These are phyloP conservation scores for Tetracladium maxilliforme DNA, from an alignment of 2,329 filamentous ascomycete genomes.

Conservation along the genomic window DNA sequence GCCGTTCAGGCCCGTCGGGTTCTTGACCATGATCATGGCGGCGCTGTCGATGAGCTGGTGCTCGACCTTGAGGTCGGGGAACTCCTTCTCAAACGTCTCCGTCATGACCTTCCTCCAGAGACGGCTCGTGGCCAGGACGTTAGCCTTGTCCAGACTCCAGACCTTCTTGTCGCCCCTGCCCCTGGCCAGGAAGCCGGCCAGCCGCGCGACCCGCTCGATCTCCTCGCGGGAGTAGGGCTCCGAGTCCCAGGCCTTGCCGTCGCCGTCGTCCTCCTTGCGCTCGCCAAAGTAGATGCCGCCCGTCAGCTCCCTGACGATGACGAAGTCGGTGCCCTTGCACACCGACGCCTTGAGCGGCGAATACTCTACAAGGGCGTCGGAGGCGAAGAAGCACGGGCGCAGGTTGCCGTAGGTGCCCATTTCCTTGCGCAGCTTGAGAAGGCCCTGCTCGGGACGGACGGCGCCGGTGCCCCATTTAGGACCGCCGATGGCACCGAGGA, in stretches of 20 bases:
- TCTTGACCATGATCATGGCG: slow-evolving; percentile 98
- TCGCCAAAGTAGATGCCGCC: slow-evolving; percentile 94
- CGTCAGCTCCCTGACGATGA: slow-evolving; percentile 82
- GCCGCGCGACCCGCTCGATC: slow-evolving; percentile 74
- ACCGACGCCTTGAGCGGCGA: slow-evolving; percentile 80
- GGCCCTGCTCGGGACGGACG: slow-evolving; percentile 83
- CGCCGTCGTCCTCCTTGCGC: slow-evolving; percentile 63
- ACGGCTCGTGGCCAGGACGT: slow-evolving; percentile 79
- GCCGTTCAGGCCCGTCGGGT: slow-evolving; percentile 74
- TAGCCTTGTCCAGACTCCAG: slow-evolving; percentile 88
- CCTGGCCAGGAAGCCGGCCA: slow-evolving; percentile 70
- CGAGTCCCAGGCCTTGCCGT: slow-evolving; percentile 64
- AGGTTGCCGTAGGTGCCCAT: slow-evolving; percentile 92
- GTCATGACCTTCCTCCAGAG: slow-evolving; percentile 81
- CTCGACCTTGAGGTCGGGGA: slow-evolving; percentile 67
- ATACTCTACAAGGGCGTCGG: slow-evolving; percentile 65
- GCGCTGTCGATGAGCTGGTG: slow-evolving; percentile 93
- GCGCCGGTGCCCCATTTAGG: slow-evolving; percentile 87
- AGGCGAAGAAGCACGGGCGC: slow-evolving; percentile 89
- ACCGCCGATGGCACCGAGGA: slow-evolving; percentile 90
- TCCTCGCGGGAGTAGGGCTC: slow-evolving; percentile 76
- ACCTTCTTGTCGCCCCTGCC: slow-evolving; percentile 63
- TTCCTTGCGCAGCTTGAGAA: slow-evolving; percentile 83
- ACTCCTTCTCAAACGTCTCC: slow-evolving; percentile 77
- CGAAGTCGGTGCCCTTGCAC: slow-evolving; percentile 79